These are phyloP conservation scores for Suhomyces ambrosiae DNA, from an alignment of 1,139 yeast genomes.

Conservation along the genomic window DNA sequence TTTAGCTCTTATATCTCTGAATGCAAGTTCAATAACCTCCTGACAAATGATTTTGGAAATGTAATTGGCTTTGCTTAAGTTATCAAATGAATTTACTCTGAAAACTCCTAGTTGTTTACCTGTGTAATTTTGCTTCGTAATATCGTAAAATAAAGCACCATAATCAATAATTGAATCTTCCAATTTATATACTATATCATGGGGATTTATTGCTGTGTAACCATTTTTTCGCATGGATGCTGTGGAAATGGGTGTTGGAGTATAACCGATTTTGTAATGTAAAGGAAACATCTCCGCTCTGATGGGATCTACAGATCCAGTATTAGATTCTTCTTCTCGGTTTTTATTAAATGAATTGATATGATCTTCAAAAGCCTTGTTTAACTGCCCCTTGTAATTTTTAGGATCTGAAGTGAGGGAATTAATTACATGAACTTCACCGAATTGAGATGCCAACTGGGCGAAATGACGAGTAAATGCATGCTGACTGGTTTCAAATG, in stretches of 20 bases:
- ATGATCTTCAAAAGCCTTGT: constrained; percentile 35
- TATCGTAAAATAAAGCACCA: constrained; percentile 67
- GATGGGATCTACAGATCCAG: constrained; percentile 3
- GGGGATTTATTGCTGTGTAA: constrained; percentile 40
- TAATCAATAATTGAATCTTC: constrained; percentile 55
- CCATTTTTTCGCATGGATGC: constrained; percentile 40
- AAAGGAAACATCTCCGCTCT: constrained; percentile 9
- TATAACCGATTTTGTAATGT: constrained; percentile 26
- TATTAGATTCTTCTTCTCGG: constrained; percentile 5
- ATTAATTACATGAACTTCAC: constrained; percentile 64
- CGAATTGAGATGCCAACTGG: constrained; percentile 55
- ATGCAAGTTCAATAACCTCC: constrained; percentile 61
- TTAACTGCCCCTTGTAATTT: constrained; percentile 40
- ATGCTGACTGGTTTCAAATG: constrained; percentile 64
- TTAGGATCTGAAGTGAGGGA: constrained; percentile 44
- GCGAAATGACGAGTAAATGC: constrained; percentile 70
- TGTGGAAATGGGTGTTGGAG: constrained; percentile 38
- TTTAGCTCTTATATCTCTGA: constrained; percentile 50
- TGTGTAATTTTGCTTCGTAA: constrained; percentile 45
- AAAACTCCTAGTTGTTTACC: constrained; percentile 74
- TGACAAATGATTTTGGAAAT: constrained; percentile 61
- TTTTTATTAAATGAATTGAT: constrained; percentile 28
- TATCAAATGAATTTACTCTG: constrained; percentile 64
- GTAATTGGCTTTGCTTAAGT: constrained; percentile 63
- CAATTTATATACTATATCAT: constrained; percentile 37